Conservation (phyloP, 208 protist species). For the Acanthamoeba castellanii region DNA sequence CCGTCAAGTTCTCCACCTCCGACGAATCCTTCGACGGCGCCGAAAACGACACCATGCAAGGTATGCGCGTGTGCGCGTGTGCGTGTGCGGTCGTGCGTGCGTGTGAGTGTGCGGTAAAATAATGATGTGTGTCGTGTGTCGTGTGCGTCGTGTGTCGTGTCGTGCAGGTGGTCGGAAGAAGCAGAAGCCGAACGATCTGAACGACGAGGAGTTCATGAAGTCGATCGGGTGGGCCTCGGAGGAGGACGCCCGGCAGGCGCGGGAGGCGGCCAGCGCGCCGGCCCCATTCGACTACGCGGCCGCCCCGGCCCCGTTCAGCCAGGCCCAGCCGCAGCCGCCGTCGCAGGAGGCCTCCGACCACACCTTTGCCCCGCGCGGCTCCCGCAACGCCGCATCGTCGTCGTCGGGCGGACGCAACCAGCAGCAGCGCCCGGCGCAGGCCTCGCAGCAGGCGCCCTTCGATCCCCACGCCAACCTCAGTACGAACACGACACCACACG, state of each 20-base stretch:
- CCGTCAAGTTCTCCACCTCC: constrained; percentile 11
- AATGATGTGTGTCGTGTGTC: neutral
- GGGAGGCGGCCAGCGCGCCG: neutral
- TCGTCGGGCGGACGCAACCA: neutral
- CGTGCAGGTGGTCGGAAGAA: constrained; percentile 36
- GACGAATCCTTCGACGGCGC: constrained; percentile 56
- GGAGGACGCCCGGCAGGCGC: neutral
- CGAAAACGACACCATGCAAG: neutral
- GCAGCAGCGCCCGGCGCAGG: neutral
- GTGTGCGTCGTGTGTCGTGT: too few species aligned
- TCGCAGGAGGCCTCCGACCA: neutral
- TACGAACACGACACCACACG: neutral
- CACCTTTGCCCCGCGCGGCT: neutral
- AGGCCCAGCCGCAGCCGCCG: neutral
- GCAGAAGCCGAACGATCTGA: constrained; percentile 3
- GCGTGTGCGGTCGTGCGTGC: neutral
- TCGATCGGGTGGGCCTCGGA: constrained; percentile 18
- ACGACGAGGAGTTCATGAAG: constrained; percentile 47
- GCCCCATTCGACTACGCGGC: constrained; percentile 1
- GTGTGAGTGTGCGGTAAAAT: neutral
- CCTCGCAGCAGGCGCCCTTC: neutral
- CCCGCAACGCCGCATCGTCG: neutral
- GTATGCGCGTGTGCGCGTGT: neutral
- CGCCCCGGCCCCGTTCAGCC: neutral
- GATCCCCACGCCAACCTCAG: constrained; percentile 25